These are phyloP conservation scores for Mycena vitilis DNA, from an alignment of 768 basidiomycete genomes.

Conservation along the genomic window DNA sequence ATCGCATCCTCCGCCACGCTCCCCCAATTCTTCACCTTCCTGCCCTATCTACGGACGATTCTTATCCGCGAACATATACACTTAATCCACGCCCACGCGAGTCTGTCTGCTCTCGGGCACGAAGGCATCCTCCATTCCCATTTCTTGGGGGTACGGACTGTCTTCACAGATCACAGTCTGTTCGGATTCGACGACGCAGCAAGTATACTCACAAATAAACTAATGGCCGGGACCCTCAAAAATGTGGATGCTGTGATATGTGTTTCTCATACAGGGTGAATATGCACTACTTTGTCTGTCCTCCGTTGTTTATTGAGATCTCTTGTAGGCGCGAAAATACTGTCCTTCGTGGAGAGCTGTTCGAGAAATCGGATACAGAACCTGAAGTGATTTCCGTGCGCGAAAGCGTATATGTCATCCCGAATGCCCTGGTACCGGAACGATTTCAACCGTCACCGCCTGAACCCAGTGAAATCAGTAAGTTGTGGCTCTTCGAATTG, in stretches of 20 bases:
- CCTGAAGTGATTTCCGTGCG: conserved; percentile 59
- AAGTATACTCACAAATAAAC: conserved; percentile 96
- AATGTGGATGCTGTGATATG: conserved; percentile 97
- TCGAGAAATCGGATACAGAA: conserved; percentile 61
- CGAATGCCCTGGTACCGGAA: conserved; percentile 89
- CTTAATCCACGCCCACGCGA: conserved; percentile 92
- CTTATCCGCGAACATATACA: conserved; percentile 87
- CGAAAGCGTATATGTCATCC: conserved; percentile 88
- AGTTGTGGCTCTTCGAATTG: conserved; percentile 34
- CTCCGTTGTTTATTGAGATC: background rate
- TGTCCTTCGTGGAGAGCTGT: conserved; percentile 85
- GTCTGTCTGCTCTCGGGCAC: conserved; percentile 89
- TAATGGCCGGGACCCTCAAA: conserved; percentile 85
- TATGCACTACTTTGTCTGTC: conserved; percentile 4
- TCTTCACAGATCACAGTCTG: conserved; percentile 97
- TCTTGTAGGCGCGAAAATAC: conserved; percentile 97
- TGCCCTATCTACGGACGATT: conserved; percentile 93
- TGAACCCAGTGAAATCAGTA: conserved; percentile 67
- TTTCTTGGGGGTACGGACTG: conserved; percentile 86
- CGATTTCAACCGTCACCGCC: conserved; percentile 77
- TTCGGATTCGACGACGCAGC: conserved; percentile 98
- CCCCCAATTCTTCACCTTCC: conserved; percentile 92
- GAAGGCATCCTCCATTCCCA: conserved; percentile 94
- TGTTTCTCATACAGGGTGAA: conserved; percentile 95
- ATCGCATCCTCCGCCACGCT: conserved; percentile 94